Conservation (phyloP, 2,329 filamentous ascomycete species). For the Fusarium multiceps region DNA sequence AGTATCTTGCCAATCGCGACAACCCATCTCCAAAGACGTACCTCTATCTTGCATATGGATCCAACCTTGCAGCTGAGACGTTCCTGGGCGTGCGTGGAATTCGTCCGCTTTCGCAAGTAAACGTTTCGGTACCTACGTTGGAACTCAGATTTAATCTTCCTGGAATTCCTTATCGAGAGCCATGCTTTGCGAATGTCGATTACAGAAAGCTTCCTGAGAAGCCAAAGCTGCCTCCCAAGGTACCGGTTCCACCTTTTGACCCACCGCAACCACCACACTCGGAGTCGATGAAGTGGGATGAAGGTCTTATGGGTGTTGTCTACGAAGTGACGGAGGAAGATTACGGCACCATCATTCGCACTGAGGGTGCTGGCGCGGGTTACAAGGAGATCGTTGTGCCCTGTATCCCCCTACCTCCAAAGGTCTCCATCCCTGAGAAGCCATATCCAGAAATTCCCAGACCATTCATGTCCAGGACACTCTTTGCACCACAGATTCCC, state of each 20-base stretch:
- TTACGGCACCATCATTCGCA: conserved; percentile 87
- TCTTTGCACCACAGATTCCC: conserved; percentile 74
- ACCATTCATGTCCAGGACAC: conserved; percentile 85
- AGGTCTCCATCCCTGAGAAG: conserved; percentile 69
- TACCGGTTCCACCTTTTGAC: conserved; percentile 44
- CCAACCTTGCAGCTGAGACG: conserved; percentile 83
- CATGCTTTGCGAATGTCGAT: conserved; percentile 89
- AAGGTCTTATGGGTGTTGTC: conserved; percentile 89
- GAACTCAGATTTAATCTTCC: conserved; percentile 86
- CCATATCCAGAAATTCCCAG: conserved; percentile 64
- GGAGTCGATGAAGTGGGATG: conserved; percentile 68
- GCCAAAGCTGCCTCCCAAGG: conserved; percentile 49
- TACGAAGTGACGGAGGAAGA: conserved; percentile 91
- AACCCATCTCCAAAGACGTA: conserved; percentile 60
- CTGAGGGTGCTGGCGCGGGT: conserved; percentile 86
- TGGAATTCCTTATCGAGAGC: conserved; percentile 86
- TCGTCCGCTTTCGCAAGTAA: conserved; percentile 80
- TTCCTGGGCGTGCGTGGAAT: conserved; percentile 84
- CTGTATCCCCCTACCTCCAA: conserved; percentile 75
- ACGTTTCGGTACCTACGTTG: conserved; percentile 83
- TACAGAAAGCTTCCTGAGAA: conserved; percentile 64
- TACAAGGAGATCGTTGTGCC: conserved; percentile 87
- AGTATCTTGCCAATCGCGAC: conserved; percentile 39
- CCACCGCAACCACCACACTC: conserved; percentile 41
- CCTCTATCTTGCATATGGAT: conserved; percentile 90